Evolutionary conservation across 306 rosid genomes (phyloP).

Genomic region (Castanea mollissima): DNA sequence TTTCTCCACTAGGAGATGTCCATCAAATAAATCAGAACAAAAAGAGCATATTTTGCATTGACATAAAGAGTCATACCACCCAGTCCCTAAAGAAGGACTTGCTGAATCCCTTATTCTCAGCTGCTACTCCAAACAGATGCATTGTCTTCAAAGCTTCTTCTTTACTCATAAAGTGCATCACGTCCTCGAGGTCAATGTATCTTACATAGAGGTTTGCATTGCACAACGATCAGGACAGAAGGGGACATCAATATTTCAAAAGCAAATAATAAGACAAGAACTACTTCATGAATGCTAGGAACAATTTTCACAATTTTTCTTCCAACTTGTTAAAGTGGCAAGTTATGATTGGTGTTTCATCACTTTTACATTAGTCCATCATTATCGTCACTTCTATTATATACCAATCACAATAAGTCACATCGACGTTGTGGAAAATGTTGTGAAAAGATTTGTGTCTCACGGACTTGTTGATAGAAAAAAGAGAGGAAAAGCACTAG

Average conservation of each 20-base stretch:
- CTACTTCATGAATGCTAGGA: neutral
- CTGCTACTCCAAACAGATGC: constrained; percentile 17
- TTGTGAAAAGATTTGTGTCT: too few species aligned
- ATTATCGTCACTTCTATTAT: too few species aligned
- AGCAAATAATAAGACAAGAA: neutral
- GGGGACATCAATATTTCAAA: neutral
- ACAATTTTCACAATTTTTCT: too few species aligned
- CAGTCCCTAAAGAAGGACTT: constrained; percentile 28
- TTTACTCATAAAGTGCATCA: constrained; percentile 33
- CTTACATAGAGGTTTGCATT: neutral
- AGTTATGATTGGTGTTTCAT: too few species aligned
- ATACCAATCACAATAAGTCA: too few species aligned
- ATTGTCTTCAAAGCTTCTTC: constrained; percentile 39
- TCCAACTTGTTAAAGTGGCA: too few species aligned
- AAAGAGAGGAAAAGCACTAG: neutral
- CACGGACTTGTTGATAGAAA: neutral
- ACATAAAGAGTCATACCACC: constrained; percentile 27
- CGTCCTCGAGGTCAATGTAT: constrained; percentile 29
- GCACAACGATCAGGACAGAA: neutral
- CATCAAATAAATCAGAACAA: neutral
- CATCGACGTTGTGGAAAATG: too few species aligned
- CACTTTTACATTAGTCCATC: too few species aligned
- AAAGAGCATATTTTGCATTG: neutral
- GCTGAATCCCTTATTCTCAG: constrained; percentile 4
- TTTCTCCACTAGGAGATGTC: too few species aligned